Base-by-base conservation (phyloP, 2,329 filamentous ascomycete genomes). In the Talaromyces funiculosus region DNA sequence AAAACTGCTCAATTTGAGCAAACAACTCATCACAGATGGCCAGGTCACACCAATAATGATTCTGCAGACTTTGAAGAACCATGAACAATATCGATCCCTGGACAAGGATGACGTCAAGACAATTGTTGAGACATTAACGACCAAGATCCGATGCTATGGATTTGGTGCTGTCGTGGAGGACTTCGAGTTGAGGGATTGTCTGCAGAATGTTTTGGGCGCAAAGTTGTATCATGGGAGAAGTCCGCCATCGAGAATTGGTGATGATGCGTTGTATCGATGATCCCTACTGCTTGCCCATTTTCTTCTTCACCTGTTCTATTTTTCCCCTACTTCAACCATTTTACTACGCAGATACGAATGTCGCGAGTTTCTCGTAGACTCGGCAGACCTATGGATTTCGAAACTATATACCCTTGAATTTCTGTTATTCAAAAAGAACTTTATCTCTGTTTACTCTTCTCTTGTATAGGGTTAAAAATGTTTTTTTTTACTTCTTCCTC, bases 41-140 rank as follows among this genome's bases (percentile, higher is more conserved):
- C 77, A 80, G 61, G 90, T 97, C 68, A 97, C 93, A 18, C 94
- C 94, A 0, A 90, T 97, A 66, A 96, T 96, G 90, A 92, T 92
- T 0, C 93, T 94, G 86, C 89, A 90, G 54, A 89, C 90, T 76
- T 82, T 97, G 54, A 79, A 91, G 64, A 82, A 81, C 49, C 87
- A 94, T 73, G 84, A 88, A 38, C 81, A 88, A 63, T 86, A 92
- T 64, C 71, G 72, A 4, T 85, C 88, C 66, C 76, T 97, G 65
- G 84, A 80, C 16, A 74, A 77, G 56, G 82, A 84, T 40, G 91
- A 97, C 69, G 85, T 96, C 66, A 80, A 83, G 67, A 82, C 80
- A 64, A 80, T 97, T 65, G 86, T 89, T 55, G 86, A 87, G 55
- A 89, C 91, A 61, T 80, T 97, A 60, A 80, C 84, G 67, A 82